Base-by-base conservation (phyloP, 306 rosid species). In the Amphicarpaea edgeworthii region DNA sequence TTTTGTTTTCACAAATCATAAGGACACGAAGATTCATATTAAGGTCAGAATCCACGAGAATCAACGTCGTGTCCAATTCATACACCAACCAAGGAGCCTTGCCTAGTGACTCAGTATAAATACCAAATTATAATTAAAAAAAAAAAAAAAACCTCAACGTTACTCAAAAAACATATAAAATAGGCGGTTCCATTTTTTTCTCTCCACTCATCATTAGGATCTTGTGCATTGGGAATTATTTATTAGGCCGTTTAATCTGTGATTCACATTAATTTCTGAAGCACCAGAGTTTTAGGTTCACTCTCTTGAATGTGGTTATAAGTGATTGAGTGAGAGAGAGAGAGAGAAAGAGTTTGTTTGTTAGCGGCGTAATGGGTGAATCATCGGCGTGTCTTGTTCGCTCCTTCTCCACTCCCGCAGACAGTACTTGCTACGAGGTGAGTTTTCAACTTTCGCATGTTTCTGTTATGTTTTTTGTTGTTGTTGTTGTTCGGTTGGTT, bases 381-480 rank as follows among this genome's bases (percentile, higher is more conserved):
- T 80, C 93, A 11, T 76, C 89, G 1, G 70, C 89, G 26, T 88
- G 82, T 62, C 89, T 95, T 20, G 68, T 79, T 30, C 87, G 91
- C 57, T 88, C 98, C 14, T 81, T 90, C 71, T 91, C 90, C 26
- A 79, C 76, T 65, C 89, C 93, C 28, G 70, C 86, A 17, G 87
- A 82, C 30, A 53, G 73, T 84, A 58, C 75, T 84, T 82, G 90
- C 11, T 26, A 72, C 68, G 87, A 89, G 89, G 99, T 92, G 10
- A 71, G 85, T 73, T 74, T 78, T 40, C 66, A 28, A 12, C 47
- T 68, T 75, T 38, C 28, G 28, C 28, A 24, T 3, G 28, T 30
- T 30, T 30, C 0, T 49, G 38, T 19, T 79, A 19, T 34, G 42
- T 6, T 61, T 30, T 30, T 7, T 30, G 6, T 30, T 30, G 4